These are phyloP conservation scores for Cyberlindnera xishuangbannaensis DNA, from an alignment of 805 yeast genomes.

Conservation along the genomic window DNA sequence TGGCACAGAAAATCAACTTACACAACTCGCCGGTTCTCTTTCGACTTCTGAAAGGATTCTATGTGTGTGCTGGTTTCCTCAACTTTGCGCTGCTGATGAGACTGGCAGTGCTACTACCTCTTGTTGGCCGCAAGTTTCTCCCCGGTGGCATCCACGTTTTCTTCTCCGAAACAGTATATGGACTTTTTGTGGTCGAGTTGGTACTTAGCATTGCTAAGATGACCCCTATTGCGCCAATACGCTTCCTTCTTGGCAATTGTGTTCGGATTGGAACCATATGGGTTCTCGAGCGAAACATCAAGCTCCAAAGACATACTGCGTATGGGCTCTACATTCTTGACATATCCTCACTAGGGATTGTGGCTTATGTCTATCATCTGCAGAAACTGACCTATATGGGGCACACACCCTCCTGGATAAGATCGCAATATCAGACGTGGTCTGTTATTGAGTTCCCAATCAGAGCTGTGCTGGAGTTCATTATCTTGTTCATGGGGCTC, in stretches of 20 bases:
- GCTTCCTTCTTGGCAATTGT: conserved; percentile 6
- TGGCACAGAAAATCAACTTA: conserved; percentile 18
- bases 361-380: conserved; percentile 15
- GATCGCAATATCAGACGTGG: conserved; percentile 2
- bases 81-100: conserved; percentile 33
- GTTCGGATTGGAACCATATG: conserved; percentile 4
- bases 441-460: conserved; percentile 12
- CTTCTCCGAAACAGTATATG: conserved; percentile 24
- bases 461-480: conserved; percentile 14
- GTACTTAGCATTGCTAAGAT: conserved; percentile 5
- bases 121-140: conserved; percentile 58
- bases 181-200: conserved; percentile 4
- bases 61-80: conserved; percentile 12
- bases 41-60: conserved; percentile 7
- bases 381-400: conserved; percentile 15
- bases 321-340: conserved; percentile 12
- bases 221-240: conserved; percentile 8
- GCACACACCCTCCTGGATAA: conserved; percentile 7
- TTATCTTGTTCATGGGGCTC: conserved; percentile 17
- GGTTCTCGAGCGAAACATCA: conserved; percentile 4
- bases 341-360: conserved; percentile 6
- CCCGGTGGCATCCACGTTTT: conserved; percentile 73
- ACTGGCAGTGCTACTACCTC: conserved; percentile 47
- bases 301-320: conserved; percentile 12
- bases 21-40: conserved; percentile 11